Conservation (phyloP, 164 flowering plant genomes). For the Aristolochia californica region DNA sequence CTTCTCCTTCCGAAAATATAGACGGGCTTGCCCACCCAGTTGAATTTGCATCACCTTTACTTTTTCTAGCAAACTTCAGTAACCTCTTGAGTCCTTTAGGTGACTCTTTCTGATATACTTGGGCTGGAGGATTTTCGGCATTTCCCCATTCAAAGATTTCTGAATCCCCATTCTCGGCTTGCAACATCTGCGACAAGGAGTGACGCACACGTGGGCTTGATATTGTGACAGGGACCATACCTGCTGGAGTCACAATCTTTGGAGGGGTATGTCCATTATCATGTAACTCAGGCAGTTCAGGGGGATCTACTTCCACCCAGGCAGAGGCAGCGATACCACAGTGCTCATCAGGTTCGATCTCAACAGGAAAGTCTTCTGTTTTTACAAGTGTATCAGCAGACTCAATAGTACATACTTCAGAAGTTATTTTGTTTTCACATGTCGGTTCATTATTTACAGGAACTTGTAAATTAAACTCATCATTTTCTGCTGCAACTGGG, state of each 20-base stretch:
- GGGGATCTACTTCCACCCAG: slow-evolving; percentile 63
- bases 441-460: slow-evolving; percentile 17
- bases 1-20: slow-evolving; percentile 77
- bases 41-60: slow-evolving; percentile 47
- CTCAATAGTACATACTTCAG: slow-evolving; percentile 22
- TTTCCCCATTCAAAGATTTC: slow-evolving; percentile 75
- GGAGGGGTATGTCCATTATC: slow-evolving; percentile 5
- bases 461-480: slow-evolving; percentile 20
- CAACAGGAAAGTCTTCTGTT: slow-evolving; percentile 16
- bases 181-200: slow-evolving; percentile 92
- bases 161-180: slow-evolving; percentile 67
- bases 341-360: slow-evolving; percentile 39
- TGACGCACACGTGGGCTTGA: slow-evolving; percentile 69
- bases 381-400: slow-evolving; percentile 15
- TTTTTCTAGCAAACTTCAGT: slow-evolving; percentile 78
- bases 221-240: slow-evolving; percentile 21
- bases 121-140: slow-evolving; percentile 68
- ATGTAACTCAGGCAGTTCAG: slow-evolving; percentile 21
- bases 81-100: slow-evolving; percentile 90
- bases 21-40: slow-evolving; percentile 74
- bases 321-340: slow-evolving; percentile 50
- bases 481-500: slow-evolving; percentile 6
- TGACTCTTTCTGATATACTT: slow-evolving; percentile 67
- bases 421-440: slow-evolving; percentile 17
- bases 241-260: slow-evolving; percentile 16